Conservation (phyloP, 148 eudicot species). For the Hydrangea macrophylla region DNA sequence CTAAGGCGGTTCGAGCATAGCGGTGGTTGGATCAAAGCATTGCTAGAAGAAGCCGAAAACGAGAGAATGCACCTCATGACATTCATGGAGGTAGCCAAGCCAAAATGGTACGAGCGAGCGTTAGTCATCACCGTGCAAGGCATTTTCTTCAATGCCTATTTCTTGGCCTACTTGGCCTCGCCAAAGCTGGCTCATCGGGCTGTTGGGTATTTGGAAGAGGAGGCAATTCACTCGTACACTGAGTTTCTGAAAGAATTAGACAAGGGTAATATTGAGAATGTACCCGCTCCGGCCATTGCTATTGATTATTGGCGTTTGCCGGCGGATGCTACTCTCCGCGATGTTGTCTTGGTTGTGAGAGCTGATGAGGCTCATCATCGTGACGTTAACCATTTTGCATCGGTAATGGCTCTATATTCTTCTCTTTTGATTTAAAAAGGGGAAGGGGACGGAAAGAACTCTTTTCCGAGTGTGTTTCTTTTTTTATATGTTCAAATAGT, state of each 20-base stretch:
- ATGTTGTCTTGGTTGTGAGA: slow-evolving; percentile 77
- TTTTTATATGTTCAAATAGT: no score
- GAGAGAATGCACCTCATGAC: slow-evolving; percentile 98
- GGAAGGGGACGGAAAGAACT: no score
- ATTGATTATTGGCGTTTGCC: slow-evolving; percentile 82
- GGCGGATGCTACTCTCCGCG: slow-evolving; percentile 53
- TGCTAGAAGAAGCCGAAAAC: slow-evolving; percentile 85
- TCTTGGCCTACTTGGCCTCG: slow-evolving; percentile 58
- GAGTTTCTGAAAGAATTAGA: slow-evolving; percentile 81
- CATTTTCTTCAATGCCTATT: slow-evolving; percentile 87
- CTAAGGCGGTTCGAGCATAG: slow-evolving; percentile 78
- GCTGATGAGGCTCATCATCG: slow-evolving; percentile 98
- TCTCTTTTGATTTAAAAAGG: no score
- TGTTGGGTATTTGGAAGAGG: slow-evolving; percentile 85
- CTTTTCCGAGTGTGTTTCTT: no score
- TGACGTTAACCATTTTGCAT: slow-evolving; percentile 90
- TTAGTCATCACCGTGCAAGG: slow-evolving; percentile 78
- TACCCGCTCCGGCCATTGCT: slow-evolving; percentile 85
- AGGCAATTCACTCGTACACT: slow-evolving; percentile 83
- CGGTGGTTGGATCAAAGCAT: slow-evolving; percentile 89
- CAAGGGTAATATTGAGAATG: slow-evolving; percentile 64
- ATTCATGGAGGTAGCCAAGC: slow-evolving; percentile 76
- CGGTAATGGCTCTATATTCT: no score
- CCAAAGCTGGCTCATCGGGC: slow-evolving; percentile 81
- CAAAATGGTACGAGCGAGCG: slow-evolving; percentile 80